Base-by-base conservation (phyloP, 1,139 yeast species). In the Blastobotrys aristatus region DNA sequence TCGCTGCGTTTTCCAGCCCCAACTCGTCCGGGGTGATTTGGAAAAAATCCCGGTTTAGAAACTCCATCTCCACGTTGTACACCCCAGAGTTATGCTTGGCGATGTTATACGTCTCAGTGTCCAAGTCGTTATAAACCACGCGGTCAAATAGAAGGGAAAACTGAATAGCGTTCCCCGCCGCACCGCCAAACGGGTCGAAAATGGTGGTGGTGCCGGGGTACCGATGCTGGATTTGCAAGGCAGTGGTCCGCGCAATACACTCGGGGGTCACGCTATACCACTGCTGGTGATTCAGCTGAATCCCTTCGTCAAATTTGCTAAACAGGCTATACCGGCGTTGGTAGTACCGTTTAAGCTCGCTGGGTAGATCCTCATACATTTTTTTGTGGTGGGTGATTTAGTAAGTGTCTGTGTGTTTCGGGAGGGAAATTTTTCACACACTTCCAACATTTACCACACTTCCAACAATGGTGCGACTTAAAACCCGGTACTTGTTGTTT, bases 211-310 rank as follows among this genome's bases (percentile, higher is more conserved):
- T 75, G 0, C 72, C 60, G 0, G 89, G 80, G 35, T 69, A 63
- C 47, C 79, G 72, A n/a, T 72, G 67, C 37, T 63, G 65, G 20
- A 83, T 66, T 50, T 83, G 74, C 43, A 72, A 70, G 0, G 96
- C 90, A 0, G 79, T 67, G 4, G 53, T 58, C 22, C 69, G 66
- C 0, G 96, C 95, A 4, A 86, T 68, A 2, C 65, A 59, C 61
- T 92, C 98, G 0, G 97, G 95, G 0, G 98, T 92, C 3, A 89
- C 96, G 49, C 95, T 84, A 64, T 74, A 92, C 96, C 96, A 88
- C 50, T 89, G 73, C 58, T 84, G 95, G 11, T 79, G 71, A 1
- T 85, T 84, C 71, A 94, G 70, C 56, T 75, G 73, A 11, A 89
- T 73, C 0, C 96, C 95, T 4, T 82, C 77, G 55, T 84, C 87